Evolutionary conservation across 305 asterid species (phyloP), one percentile per base, ranked within the genome.

Genomic region (Ilex paraguariensis): DNA sequence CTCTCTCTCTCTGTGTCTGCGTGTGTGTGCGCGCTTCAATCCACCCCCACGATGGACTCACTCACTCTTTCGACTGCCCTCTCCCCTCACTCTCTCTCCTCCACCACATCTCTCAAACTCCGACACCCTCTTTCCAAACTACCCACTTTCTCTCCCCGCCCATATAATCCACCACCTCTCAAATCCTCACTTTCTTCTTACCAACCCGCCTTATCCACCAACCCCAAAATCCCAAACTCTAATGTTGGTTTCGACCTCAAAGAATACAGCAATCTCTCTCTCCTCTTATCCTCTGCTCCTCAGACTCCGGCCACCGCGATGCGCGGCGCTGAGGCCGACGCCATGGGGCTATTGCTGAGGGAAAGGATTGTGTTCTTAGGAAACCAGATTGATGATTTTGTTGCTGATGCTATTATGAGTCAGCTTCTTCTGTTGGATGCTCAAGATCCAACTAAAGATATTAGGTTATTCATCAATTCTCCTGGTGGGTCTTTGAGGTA

Each of bases 401-500:
- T 85, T 16, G 98, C 96, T 42, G 98, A 93, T 72, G 79, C 95
- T 44, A 87, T 90, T 66, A 83, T 84, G 48, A 86, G 96, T 70
- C 97, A 87, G 87, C 75, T 93, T 56, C 76, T 93, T 48, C 63
- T 93, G 87, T 71, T 93, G 77, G 97, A 93, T 64, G 94, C 97
- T 44, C 85, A 79, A 70, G 97, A 93, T 71, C 78, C 91, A 8
- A 81, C 80, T 4, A 86, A 81, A 80, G 95, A 93, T 75, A 93
- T 93, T 73, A 77, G 97, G 4, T 88, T 90, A 13, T 90, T 93
- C 67, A 45, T 93, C 82, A 93, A 90, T 79, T 89, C 90, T 28
- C 56, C 91, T n/a, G 98, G 97, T 61, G 98, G 98, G 55, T 87
- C 96, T 5, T 91, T 87, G 70, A 90, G 97, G 98, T 87, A 67